These are phyloP conservation scores for Hymenotorrendiella dingleyae DNA, from an alignment of 2,329 filamentous ascomycete species.

Conservation along the genomic window DNA sequence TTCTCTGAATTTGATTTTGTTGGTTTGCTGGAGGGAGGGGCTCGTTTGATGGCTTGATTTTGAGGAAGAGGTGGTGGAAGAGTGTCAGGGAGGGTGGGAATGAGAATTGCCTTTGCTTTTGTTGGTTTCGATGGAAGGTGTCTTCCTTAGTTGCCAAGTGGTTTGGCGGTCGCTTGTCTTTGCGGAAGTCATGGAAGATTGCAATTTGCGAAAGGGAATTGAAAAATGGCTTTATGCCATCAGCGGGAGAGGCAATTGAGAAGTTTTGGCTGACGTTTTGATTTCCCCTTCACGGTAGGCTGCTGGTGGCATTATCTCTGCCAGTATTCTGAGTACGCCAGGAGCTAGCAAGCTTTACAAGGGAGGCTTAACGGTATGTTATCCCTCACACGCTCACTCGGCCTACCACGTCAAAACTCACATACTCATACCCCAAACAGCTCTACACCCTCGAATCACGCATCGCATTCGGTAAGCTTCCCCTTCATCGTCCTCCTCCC, in stretches of 20 bases:
- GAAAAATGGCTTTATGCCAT: not conserved
- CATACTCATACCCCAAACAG: conserved; percentile 10
- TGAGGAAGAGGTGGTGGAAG: not conserved
- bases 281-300: no score
- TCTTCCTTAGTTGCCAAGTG: not conserved
- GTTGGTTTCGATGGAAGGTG: not conserved
- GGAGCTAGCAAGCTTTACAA: conserved; percentile 54
- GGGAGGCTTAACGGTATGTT: conserved; percentile 50
- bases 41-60: not conserved
- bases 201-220: not conserved
- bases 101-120: not conserved
- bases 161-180: not conserved
- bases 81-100: no score
- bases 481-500: not conserved
- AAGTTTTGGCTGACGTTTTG: not conserved
- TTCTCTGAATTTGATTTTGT: not conserved
- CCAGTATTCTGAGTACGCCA: conserved; percentile 50
- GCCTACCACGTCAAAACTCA: not conserved
- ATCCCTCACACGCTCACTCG: not conserved
- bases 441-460: conserved; percentile 30
- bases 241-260: not conserved
- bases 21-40: not conserved
- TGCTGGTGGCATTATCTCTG: conserved; percentile 56
- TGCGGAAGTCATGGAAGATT: not conserved
- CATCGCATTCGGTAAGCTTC: conserved; percentile 25